Percentiles rank a stretch among this genome's conserved stretches.
Evolutionary conservation across 768 basidiomycete genomes (phyloP).

Genomic region (Cyclocybe aegerita): DNA sequence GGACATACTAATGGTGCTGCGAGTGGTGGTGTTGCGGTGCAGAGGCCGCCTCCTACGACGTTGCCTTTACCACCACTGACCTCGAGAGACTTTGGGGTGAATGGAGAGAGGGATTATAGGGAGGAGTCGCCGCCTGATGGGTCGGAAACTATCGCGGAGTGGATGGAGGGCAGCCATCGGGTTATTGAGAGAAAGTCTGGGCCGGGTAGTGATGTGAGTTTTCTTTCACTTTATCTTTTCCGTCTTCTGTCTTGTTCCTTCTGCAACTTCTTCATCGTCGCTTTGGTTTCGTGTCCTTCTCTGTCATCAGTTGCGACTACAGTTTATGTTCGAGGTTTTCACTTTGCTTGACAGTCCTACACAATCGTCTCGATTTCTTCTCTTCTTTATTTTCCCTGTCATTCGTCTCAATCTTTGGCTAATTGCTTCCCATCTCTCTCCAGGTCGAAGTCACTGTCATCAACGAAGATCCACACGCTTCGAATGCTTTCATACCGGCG

Average conservation of each 20-base stretch:
- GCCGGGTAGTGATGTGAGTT: slow-evolving; percentile 29
- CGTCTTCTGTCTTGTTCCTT: neutral
- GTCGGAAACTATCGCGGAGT: slow-evolving; percentile 19
- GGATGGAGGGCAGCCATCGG: slow-evolving; percentile 25
- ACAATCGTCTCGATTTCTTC: too few species aligned
- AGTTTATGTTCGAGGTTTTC: too few species aligned
- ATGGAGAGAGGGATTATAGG: slow-evolving; percentile 9
- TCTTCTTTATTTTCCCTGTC: neutral
- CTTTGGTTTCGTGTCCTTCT: neutral
- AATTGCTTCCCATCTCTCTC: neutral
- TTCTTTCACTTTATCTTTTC: neutral
- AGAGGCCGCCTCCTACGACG: too few species aligned
- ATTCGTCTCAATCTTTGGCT: neutral
- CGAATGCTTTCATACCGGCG: slow-evolving; percentile 15
- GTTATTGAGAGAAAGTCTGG: slow-evolving; percentile 25
- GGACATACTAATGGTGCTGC: neutral
- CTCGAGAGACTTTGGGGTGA: neutral
- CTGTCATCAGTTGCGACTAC: neutral
- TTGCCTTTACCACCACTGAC: too few species aligned
- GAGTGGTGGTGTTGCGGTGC: too few species aligned
- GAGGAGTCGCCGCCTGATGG: slow-evolving; percentile 20
- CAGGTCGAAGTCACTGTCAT: slow-evolving; percentile 68
- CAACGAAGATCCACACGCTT: slow-evolving; percentile 29
- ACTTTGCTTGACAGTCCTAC: too few species aligned
- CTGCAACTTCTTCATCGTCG: too few species aligned